Evolutionary conservation across 2,329 filamentous ascomycete genomes (phyloP), one percentile per base, ranked within the genome.

Genomic region (Zasmidium angulare): DNA sequence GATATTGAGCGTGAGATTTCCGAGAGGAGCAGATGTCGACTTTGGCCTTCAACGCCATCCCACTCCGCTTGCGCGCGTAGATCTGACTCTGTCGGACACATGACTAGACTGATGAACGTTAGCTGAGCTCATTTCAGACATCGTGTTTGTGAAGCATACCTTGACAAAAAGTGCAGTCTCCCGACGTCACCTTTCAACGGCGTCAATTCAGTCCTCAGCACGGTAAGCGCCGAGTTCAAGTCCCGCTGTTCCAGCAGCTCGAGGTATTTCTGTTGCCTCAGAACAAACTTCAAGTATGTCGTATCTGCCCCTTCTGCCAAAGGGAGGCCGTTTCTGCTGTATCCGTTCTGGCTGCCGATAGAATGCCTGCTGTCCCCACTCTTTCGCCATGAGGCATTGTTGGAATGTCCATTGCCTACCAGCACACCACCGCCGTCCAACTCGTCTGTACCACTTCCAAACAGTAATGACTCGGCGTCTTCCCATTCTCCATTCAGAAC

Each of bases 251-350:
- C 93, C 47, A 99, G 78, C 9, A 96, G 79, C 77, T 99, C 95
- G 26, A 99, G 80, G 69, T 93, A 99, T 74, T 98, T 98, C 73
- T 99, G 95, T 72, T 96, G 90, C 64, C 93, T 85, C 69, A 99
- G 81, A 80, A 87, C 88, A 74, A 98, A 97, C 50, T 88, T 84
- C 89, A 99, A 93, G 54, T 89, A 82, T 66, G 88, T 86, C 58
- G 84, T 83, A 68, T 96, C 89, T 6, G 91, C 89, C 22, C 86
- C 88, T 47, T 90, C 85, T 17, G 88, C 85, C 55, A 98, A 81
- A 17, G 91, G 84, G 56, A 99, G 78, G 1, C 88, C 90, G 46
- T 62, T 71, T 40, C 64, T 58, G 22, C 64, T 54, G 46, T 47
- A 61, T 17, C 67, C 67, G 61, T 69, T 72, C 50, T 64, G 68